Base-by-base conservation (phyloP, 169 alveolate species). In the Cryptosporidium xiaoi region DNA sequence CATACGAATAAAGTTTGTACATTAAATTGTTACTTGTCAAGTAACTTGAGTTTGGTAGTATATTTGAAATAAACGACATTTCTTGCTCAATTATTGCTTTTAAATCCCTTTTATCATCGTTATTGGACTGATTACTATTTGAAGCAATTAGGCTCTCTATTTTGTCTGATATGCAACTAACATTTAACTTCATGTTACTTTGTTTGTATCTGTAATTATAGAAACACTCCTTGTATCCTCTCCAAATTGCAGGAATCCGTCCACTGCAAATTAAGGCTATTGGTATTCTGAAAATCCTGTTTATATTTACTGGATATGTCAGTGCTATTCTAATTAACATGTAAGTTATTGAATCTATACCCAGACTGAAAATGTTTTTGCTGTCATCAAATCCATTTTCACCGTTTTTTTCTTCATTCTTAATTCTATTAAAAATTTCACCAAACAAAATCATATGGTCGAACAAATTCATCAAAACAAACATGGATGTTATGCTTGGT, bases 391-490 rank as follows among this genome's bases (percentile, higher is more conserved):
- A 53, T 53, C 12, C 64, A n/a, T 13, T 53, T 8, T 40, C 48
- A 40, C 13, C 48, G 10, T 8, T 8, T 46, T 33, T 67, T 51
- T 67, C 53, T 12, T 33, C 65, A 48, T 3, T 31, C 50, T 50
- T 67, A 27, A 12, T 48, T 33, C 66, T 50, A 16, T 31, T 69
- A 1, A 24, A 33, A 27, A 69, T 53, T 15, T 77, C 87, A 7
- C 87, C 87, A 77, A 77, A 77, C 29, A 77, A 60, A 44, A 62
- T 56, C 60, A 77, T 77, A 50, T 77, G 87, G 34, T 77, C 87
- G 8, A 77, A 77, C 33, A 77, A 48, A 51, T 34, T 60, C 64
- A 36, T 60, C 12, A 77, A 46, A n/a, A 77, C 58, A 20, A 60
- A 46, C 24, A 77, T 33, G 10, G 50, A 60, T 12, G 87, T 77